A percentile compares a stretch with the other conserved stretches of the same genome.
Evolutionary conservation across 306 rosid species (phyloP).

Genomic region (Quercus alba): DNA sequence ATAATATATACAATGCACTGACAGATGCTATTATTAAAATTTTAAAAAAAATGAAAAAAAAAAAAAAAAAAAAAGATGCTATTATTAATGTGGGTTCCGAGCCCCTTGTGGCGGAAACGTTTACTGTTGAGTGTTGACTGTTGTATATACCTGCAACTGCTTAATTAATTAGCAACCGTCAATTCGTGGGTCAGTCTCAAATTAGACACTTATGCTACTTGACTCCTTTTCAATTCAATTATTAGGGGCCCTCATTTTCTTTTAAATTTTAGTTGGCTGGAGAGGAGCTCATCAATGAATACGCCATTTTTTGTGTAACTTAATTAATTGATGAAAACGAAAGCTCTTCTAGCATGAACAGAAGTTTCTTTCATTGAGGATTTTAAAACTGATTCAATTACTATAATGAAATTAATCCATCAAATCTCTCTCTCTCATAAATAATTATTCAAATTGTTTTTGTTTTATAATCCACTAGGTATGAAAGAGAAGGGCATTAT

Average conservation of each 20-base stretch:
- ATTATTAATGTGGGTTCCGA: too few species aligned
- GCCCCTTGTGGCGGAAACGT: too few species aligned
- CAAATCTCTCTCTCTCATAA: conserved; percentile 9
- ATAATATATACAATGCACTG: too few species aligned
- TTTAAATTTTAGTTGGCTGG: not conserved
- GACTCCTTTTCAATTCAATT: conserved; percentile 4
- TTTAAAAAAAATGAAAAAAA: too few species aligned
- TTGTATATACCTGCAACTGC: too few species aligned
- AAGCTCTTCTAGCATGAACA: not conserved
- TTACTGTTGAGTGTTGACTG: too few species aligned
- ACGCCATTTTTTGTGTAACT: not conserved
- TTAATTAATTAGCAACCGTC: too few species aligned
- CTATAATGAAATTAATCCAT: conserved; percentile 1
- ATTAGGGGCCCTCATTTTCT: not conserved
- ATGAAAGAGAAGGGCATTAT: not conserved
- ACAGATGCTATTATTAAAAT: too few species aligned
- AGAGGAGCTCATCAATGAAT: conserved; percentile 18
- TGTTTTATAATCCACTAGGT: not conserved
- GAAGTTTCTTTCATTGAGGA: too few species aligned
- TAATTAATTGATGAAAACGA: conserved; percentile 30
- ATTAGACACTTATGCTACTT: conserved; percentile 20
- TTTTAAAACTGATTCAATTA: too few species aligned
- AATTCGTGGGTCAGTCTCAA: conserved; percentile 25
- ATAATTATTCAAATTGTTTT: conserved; percentile 17
- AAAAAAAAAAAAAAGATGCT: too few species aligned